Evolutionary conservation across 768 basidiomycete species (phyloP).

Genomic region (Lentinus tigrinus): DNA sequence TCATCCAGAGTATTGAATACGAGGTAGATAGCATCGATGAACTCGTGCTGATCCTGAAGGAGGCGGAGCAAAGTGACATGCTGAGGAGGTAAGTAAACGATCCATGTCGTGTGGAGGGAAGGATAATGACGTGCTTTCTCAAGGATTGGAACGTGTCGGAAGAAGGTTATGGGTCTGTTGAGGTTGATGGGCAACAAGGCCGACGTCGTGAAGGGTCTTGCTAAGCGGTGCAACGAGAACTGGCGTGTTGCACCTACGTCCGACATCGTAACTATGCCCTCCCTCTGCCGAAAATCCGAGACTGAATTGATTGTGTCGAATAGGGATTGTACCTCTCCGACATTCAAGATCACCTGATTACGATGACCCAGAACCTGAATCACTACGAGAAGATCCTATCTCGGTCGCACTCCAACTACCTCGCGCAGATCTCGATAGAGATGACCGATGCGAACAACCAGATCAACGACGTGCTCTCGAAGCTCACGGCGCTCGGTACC

Average conservation of each 20-base stretch:
- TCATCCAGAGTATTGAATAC: conserved; percentile 98
- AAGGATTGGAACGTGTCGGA: conserved; percentile 96
- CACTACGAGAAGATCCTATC: conserved; percentile 99
- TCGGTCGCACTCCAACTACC: conserved; percentile 97
- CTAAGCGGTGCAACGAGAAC: conserved; percentile 97
- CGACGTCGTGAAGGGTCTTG: conserved; percentile 97
- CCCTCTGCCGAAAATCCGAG: not conserved
- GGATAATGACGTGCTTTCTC: not conserved
- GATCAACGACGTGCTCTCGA: conserved; percentile 97
- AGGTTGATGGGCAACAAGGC: conserved; percentile 99
- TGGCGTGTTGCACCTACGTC: conserved; percentile 98
- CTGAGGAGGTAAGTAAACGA: conserved; percentile 53
- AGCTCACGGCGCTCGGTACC: conserved; percentile 96
- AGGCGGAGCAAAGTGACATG: conserved; percentile 98
- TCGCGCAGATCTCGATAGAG: conserved; percentile 99
- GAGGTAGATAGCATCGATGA: conserved; percentile 99
- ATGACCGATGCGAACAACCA: conserved; percentile 99
- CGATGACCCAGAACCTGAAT: conserved; percentile 99
- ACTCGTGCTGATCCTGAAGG: conserved; percentile 93
- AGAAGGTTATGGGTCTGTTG: conserved; percentile 98
- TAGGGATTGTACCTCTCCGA: conserved; percentile 94
- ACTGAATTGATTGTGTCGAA: conserved; percentile 2
- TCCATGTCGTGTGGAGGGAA: not conserved
- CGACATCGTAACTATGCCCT: conserved; percentile 69
- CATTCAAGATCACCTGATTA: conserved; percentile 98